Percentiles rank a stretch among this genome's conserved stretches.
Conservation (phyloP, 345 rosid genomes). For the Salix purpurea region DNA sequence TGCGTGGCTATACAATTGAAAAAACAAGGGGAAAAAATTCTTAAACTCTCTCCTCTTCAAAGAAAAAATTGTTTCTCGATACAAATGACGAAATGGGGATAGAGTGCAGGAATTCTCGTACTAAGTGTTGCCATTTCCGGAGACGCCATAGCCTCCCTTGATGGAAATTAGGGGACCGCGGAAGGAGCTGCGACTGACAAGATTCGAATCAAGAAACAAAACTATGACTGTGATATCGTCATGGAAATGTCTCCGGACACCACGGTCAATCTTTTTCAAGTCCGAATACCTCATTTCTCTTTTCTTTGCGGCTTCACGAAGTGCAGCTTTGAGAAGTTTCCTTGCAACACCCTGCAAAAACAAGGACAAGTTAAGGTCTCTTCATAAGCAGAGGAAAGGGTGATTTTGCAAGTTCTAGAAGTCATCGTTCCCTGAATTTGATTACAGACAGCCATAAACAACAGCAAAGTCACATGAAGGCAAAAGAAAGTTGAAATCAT, state of each 20-base stretch:
- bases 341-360: conserved; percentile 65
- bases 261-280: conserved; percentile 84
- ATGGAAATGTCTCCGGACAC: conserved; percentile 96
- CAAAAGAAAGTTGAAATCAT: not conserved
- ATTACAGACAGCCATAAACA: not conserved
- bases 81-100: conserved; percentile 21
- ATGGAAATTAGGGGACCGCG: conserved; percentile 54
- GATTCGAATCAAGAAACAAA: conserved; percentile 63
- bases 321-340: conserved; percentile 73
- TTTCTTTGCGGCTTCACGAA: conserved; percentile 83
- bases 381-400: not conserved
- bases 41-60: conserved; percentile 11
- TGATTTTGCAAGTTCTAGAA: conserved; percentile 8
- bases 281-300: conserved; percentile 95
- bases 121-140: conserved; percentile 29
- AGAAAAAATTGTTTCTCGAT: conserved; percentile 10
- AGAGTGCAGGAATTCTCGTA: conserved; percentile 21
- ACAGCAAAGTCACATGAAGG: not conserved
- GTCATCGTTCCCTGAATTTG: conserved; percentile 3
- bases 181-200: conserved; percentile 39
- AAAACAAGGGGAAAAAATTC: not conserved
- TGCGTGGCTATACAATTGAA: conserved; percentile 33
- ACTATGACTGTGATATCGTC: conserved; percentile 89
- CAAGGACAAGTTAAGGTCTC: not conserved
- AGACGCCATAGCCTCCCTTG: conserved; percentile 48